Evolutionary conservation across 176 grass and related monocot genomes (phyloP), one percentile per base, ranked within the genome.

Genomic region (maize (Zea mays)): DNA sequence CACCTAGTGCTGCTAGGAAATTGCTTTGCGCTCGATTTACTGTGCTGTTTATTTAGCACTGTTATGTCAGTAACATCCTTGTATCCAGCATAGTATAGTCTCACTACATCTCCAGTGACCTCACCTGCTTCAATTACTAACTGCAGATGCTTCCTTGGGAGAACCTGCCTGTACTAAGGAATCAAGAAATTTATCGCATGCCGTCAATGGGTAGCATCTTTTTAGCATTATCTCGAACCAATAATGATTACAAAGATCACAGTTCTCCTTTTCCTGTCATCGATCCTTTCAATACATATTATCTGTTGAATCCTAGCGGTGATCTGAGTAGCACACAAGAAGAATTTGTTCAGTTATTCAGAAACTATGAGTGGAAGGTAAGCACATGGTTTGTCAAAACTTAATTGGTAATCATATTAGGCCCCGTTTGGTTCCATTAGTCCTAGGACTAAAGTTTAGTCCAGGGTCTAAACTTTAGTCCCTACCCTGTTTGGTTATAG

Each of bases 81-180:
- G 27, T 27, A 27, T 27, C 27, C 27, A 27, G 27, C 10, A 48
- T 20, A 15, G 0, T n/a, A 55, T 47, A 48, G 11, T 12, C 13
- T 77, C 40, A 10, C 65, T 44, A 62, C 50, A 36, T 80, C 42
- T 78, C 81, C 34, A 62, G 40, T 81, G 63, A 86, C 49, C 12
- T 82, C 27, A 63, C 34, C 2, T 46, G 7, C 27, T 3, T 73
- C 39, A 80, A 72, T 94, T 52, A 61, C 82, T 42, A 60, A 73
- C 33, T 77, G 79, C 86, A 97, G 93, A 97, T 97, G 93, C 88
- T 97, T 73, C 93, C 93, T 19, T 97, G 90, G 93, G 93, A 97
- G 51, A 97, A 86, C 74, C 70, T 97, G 77, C 93, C 93, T 82
- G 71, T 62, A 10, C 46, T 93, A 56, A 93, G 88, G 71, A 87